Percentiles rank a stretch among this genome's conserved stretches.
Evolutionary conservation across 352 stramenopile species (phyloP).

Genomic region (Pythium rhizo-oryzae): DNA sequence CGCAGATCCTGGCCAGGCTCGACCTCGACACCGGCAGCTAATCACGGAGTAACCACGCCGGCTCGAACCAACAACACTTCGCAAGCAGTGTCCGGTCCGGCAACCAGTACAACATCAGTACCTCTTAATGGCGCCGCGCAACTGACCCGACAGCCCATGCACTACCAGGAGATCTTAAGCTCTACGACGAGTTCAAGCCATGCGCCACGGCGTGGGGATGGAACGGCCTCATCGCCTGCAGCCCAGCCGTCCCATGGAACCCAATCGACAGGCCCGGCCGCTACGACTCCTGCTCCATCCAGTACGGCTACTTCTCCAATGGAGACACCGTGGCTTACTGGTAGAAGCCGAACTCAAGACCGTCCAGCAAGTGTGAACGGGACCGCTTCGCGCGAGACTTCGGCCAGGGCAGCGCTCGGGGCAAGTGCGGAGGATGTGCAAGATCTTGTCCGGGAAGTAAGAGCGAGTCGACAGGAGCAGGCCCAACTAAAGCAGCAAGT

Average conservation of each 20-base stretch:
- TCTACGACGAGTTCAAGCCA: neutral
- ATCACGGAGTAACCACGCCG: neutral
- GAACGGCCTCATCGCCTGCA: too few species aligned
- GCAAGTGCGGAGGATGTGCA: constrained; percentile 5
- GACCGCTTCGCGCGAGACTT: neutral
- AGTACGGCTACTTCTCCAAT: neutral
- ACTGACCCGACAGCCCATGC: neutral
- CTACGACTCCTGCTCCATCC: neutral
- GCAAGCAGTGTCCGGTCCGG: too few species aligned
- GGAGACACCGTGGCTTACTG: constrained; percentile 6
- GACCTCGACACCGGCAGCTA: neutral
- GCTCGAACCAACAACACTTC: neutral
- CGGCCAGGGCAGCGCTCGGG: neutral
- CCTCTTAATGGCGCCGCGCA: neutral
- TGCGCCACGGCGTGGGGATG: too few species aligned
- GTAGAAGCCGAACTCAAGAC: neutral
- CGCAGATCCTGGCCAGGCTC: too few species aligned
- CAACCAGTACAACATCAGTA: too few species aligned
- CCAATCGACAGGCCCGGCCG: neutral
- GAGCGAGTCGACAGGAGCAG: constrained; percentile 5
- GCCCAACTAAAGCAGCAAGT: constrained; percentile 11
- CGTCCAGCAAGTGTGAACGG: neutral
- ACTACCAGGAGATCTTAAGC: neutral
- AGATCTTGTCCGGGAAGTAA: constrained; percentile 1
- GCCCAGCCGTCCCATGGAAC: neutral